These are phyloP conservation scores for Prunus campanulata DNA, from an alignment of 306 rosid species.

Conservation along the genomic window DNA sequence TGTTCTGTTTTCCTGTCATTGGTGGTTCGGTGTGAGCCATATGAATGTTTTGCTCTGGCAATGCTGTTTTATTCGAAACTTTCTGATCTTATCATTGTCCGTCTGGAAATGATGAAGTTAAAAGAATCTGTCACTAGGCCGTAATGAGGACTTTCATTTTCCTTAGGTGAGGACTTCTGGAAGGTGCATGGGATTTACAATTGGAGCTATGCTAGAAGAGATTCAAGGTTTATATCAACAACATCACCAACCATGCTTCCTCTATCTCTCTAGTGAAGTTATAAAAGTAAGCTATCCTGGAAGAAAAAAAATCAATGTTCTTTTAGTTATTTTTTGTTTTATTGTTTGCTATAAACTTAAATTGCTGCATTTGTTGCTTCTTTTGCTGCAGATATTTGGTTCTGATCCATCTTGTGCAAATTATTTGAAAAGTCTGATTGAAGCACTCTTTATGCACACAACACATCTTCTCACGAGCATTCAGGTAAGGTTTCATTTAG, in stretches of 20 bases:
- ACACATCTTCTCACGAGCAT: slow-evolving; percentile 80
- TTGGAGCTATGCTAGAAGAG: slow-evolving; percentile 98
- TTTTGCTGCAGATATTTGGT: slow-evolving; percentile 87
- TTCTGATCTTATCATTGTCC: neutral
- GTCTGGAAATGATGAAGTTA: neutral
- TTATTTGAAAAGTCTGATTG: slow-evolving; percentile 86
- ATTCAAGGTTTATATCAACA: slow-evolving; percentile 86
- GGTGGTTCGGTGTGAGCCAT: neutral
- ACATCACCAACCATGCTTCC: slow-evolving; percentile 98
- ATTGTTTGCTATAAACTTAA: slow-evolving; percentile 11
- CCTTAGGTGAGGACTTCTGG: slow-evolving; percentile 95
- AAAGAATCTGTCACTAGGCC: neutral
- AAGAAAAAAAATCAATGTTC: neutral
- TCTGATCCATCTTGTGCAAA: slow-evolving; percentile 91
- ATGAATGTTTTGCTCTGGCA: neutral
- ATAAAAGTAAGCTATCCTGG: slow-evolving; percentile 60
- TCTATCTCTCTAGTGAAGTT: slow-evolving; percentile 97
- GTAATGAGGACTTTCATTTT: slow-evolving; percentile 32
- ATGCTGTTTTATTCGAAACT: neutral
- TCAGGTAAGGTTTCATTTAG: slow-evolving; percentile 52
- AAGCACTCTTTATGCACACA: slow-evolving; percentile 83
- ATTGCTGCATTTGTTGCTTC: slow-evolving; percentile 27
- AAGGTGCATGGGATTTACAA: slow-evolving; percentile 91
- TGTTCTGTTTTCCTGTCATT: neutral
- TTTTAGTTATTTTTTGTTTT: neutral